Base-by-base conservation (phyloP, 116 monocot species). In the Iris pallida region DNA sequence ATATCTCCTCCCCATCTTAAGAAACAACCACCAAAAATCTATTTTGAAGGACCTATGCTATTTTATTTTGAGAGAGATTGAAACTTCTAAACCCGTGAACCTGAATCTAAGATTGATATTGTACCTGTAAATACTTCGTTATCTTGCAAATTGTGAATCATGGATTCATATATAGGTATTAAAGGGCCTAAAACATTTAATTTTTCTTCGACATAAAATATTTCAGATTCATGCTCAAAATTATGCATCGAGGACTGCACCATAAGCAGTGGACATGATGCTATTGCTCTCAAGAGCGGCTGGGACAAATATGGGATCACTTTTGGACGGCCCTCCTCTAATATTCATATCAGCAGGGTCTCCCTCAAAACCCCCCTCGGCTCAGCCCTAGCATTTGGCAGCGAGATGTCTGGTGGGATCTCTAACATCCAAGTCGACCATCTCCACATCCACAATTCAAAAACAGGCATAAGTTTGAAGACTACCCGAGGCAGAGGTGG, bases 351-450 rank as follows among this genome's bases (percentile, higher is more conserved):
- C 73, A 69, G 12, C 54, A 78, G 78, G 0, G 77, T 90, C 42
- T 59, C 65, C 58, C 72, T 92, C 2, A 82, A 74, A 68, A 61
- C 74, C 5, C 62, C 80, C 44, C 43, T 57, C 13, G 93, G 97
- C 16, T 87, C 93, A 7, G 92, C 78, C 4, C 67, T 98, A 48
- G 81, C 88, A 59, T 81, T 98, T 51, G 97, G 97, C 15, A 98
- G 97, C 55, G 83, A 87, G 64, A 92, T 90, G 90, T 98, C 93
- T 1, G 97, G 97, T 53, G 97, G 97, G 5, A 85, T 92, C 59
- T 85, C 78, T 0, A 61, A 80, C 73, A 71, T 98, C 16, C 71
- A 65, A 44, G 81, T 61, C 8, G 68, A 79, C 4, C 45, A 85
- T 44, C 65, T 90, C 45, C 68, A 52, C 1, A 82, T 98, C 41